Percentiles rank a stretch among this genome's conserved stretches.
phyloP scores from a whole-genome alignment of 768 basidiomycete species.

The Gloeopeniophorella convolvens region DNA sequence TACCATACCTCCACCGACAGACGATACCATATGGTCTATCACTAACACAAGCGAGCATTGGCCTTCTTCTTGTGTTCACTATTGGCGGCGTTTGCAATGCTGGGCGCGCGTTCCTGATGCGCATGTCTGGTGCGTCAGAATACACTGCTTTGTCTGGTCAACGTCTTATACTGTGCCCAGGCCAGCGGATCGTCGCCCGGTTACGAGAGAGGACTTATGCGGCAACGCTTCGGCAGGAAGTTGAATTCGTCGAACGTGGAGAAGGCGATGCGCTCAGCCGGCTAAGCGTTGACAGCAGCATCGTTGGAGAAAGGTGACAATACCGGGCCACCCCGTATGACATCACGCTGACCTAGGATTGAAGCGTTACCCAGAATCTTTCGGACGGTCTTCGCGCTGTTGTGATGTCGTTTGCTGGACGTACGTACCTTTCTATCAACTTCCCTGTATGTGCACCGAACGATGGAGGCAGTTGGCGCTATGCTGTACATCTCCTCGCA shows the following conservation, averaged over 20 bases:
- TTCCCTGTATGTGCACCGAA: background rate
- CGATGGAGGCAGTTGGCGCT: slow-evolving; percentile 58
- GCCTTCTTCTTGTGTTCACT: slow-evolving; percentile 72
- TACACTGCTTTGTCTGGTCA: background rate
- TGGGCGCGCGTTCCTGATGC: slow-evolving; percentile 77
- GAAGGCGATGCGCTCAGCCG: slow-evolving; percentile 93
- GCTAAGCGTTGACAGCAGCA: slow-evolving; percentile 83
- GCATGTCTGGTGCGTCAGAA: slow-evolving; percentile 59
- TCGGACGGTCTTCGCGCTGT: slow-evolving; percentile 77
- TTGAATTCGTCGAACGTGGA: slow-evolving; percentile 87
- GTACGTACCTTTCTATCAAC: slow-evolving; percentile 39
- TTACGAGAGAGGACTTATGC: slow-evolving; percentile 76
- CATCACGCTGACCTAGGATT: background rate
- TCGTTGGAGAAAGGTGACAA: slow-evolving; percentile 96
- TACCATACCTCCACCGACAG: slow-evolving; percentile 3
- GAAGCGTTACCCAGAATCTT: slow-evolving; percentile 69
- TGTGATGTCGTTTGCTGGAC: slow-evolving; percentile 90
- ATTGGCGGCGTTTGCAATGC: slow-evolving; percentile 86
- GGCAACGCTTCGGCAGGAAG: slow-evolving; percentile 82
- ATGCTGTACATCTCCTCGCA: slow-evolving; percentile 93
- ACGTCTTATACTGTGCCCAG: slow-evolving; percentile 27
- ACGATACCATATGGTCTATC: slow-evolving; percentile 73
- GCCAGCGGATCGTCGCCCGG: slow-evolving; percentile 88
- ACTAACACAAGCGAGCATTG: slow-evolving; percentile 69
- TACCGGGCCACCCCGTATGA: no score